phyloP scores from a whole-genome alignment of 1,284 basidiomycete species.

The Ceratobasidium sp. region DNA sequence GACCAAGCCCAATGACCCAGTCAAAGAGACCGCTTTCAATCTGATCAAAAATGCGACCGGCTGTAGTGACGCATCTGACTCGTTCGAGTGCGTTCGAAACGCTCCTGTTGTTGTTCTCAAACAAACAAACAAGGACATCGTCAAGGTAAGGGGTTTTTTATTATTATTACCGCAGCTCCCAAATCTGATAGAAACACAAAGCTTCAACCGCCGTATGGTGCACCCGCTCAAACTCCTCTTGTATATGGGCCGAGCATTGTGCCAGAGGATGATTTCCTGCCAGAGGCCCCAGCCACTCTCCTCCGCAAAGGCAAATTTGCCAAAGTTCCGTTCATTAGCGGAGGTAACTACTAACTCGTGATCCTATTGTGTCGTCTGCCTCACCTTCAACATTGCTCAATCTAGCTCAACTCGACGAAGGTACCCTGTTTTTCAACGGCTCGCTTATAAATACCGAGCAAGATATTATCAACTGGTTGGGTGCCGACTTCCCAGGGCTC shows the following conservation, averaged over 20 bases:
- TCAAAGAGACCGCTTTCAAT: not conserved
- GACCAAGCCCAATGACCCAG: not conserved
- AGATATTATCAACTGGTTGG: conserved; percentile 29
- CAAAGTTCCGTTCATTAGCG: conserved; percentile 57
- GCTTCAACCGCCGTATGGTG: not conserved
- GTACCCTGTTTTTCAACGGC: conserved; percentile 23
- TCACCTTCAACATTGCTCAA: not conserved
- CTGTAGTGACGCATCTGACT: not conserved
- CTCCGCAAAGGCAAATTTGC: conserved; percentile 54
- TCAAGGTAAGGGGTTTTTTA: not conserved
- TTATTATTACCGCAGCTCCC: not conserved
- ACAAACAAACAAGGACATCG: not conserved
- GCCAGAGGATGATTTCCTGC: conserved; percentile 46
- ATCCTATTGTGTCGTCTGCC: not conserved
- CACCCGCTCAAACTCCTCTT: not conserved
- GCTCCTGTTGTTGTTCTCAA: conserved; percentile 8
- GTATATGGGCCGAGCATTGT: not conserved
- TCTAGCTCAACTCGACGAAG: conserved; percentile 43
- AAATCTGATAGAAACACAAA: not conserved
- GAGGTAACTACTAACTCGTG: conserved; percentile 42
- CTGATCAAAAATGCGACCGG: conserved; percentile 10
- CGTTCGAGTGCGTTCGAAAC: conserved; percentile 9
- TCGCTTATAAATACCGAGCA: conserved; percentile 1
- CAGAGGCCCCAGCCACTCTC: conserved; percentile 50
- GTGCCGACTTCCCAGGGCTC: not conserved